These are phyloP conservation scores for Lachancea thermotolerans DNA, from an alignment of 805 yeast species.

Conservation along the genomic window DNA sequence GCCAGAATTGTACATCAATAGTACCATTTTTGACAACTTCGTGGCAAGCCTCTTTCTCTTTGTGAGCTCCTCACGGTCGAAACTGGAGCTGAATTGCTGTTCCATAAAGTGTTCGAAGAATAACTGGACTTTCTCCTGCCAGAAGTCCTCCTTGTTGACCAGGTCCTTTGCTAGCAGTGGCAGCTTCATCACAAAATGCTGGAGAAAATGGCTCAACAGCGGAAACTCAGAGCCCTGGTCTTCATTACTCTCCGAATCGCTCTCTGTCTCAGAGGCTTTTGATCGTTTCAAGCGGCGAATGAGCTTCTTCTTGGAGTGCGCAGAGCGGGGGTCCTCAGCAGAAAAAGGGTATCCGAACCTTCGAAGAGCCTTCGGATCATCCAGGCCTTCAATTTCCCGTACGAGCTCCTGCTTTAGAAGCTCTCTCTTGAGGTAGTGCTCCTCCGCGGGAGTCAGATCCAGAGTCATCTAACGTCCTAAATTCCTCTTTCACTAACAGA, in stretches of 20 bases:
- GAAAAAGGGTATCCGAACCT: slow-evolving; percentile 75
- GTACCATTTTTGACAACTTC: slow-evolving; percentile 55
- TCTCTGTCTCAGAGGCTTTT: neutral
- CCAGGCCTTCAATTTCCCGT: slow-evolving; percentile 53
- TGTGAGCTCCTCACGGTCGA: slow-evolving; percentile 69
- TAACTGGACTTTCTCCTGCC: slow-evolving; percentile 74
- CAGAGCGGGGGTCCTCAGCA: slow-evolving; percentile 35
- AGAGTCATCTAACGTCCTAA: neutral
- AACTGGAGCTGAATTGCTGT: slow-evolving; percentile 63
- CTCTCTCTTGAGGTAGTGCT: slow-evolving; percentile 83
- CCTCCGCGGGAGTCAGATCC: slow-evolving; percentile 47
- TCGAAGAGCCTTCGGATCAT: slow-evolving; percentile 56
- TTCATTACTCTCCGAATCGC: neutral
- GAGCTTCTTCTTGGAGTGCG: neutral
- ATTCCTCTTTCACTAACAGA: neutral
- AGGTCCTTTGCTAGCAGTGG: slow-evolving; percentile 56
- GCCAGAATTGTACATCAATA: slow-evolving; percentile 70
- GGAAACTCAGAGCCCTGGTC: slow-evolving; percentile 45
- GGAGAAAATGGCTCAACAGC: slow-evolving; percentile 57
- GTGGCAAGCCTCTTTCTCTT: slow-evolving; percentile 58
- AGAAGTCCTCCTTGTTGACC: slow-evolving; percentile 52
- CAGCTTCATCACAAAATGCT: slow-evolving; percentile 55
- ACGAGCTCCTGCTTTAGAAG: slow-evolving; percentile 56
- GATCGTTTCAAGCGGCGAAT: neutral
- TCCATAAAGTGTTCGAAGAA: slow-evolving; percentile 74